These are phyloP conservation scores for Chiua virens DNA, from an alignment of 768 basidiomycete species.

Conservation along the genomic window DNA sequence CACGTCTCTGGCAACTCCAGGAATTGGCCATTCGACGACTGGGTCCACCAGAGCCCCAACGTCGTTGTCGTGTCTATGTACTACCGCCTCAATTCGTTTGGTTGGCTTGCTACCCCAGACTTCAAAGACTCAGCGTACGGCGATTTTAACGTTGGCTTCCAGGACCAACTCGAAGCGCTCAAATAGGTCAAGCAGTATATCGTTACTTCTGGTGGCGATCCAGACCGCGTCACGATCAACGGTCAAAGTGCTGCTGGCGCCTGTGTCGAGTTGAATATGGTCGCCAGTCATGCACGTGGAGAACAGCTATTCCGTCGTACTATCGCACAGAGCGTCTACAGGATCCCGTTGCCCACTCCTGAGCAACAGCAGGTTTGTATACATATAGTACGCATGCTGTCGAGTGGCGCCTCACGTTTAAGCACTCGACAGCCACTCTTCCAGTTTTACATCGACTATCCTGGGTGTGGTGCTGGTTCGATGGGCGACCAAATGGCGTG, in stretches of 20 bases:
- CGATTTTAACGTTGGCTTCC: slow-evolving; percentile 54
- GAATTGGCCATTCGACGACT: slow-evolving; percentile 66
- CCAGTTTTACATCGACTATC: slow-evolving; percentile 51
- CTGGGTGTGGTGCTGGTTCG: slow-evolving; percentile 32
- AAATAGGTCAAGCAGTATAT: slow-evolving; percentile 41
- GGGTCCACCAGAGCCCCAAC: slow-evolving; percentile 65
- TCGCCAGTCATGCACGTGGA: slow-evolving; percentile 36
- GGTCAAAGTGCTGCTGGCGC: slow-evolving; percentile 61
- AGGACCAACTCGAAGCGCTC: slow-evolving; percentile 50
- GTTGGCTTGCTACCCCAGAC: slow-evolving; percentile 56
- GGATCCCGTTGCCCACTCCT: slow-evolving; percentile 49
- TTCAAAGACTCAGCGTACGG: slow-evolving; percentile 40
- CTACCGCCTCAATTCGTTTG: slow-evolving; percentile 62
- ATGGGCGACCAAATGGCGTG: slow-evolving; percentile 42
- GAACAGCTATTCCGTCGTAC: slow-evolving; percentile 49
- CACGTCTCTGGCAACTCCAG: slow-evolving; percentile 60
- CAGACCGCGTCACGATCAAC: slow-evolving; percentile 45
- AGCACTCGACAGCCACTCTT: slow-evolving; percentile 46
- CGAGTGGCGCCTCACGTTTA: neutral
- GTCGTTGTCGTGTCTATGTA: too few relatives aligned
- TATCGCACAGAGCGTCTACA: slow-evolving; percentile 62
- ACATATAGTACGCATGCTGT: neutral
- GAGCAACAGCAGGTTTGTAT: slow-evolving; percentile 51
- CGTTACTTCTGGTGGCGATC: slow-evolving; percentile 40
- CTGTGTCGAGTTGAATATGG: slow-evolving; percentile 58